Evolutionary conservation across 352 stramenopile genomes (phyloP).

Genomic region (Globisporangium heterothallicum): DNA sequence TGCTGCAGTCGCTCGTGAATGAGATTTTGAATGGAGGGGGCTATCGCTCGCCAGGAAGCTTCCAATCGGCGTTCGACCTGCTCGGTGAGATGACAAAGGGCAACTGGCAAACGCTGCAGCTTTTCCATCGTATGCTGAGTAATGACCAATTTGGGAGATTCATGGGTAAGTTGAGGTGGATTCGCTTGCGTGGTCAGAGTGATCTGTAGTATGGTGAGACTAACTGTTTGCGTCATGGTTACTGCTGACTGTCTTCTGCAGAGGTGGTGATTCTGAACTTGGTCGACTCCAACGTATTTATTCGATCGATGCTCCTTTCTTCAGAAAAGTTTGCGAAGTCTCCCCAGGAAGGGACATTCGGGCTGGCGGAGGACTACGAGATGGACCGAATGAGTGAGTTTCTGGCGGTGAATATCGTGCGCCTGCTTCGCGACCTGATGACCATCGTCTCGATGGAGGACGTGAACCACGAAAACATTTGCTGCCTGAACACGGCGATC

Average conservation of each 20-base stretch:
- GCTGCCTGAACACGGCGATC: constrained; percentile 95
- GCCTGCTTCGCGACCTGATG: constrained; percentile 93
- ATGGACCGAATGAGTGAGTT: constrained; percentile 87
- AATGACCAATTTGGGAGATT: constrained; percentile 88
- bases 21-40: constrained; percentile 82
- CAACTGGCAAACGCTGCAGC: constrained; percentile 85
- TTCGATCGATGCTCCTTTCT: constrained; percentile 89
- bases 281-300: constrained; percentile 96
- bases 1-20: constrained; percentile 83
- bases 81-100: constrained; percentile 95
- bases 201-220: background rate
- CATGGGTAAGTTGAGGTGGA: constrained; percentile 77
- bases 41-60: constrained; percentile 86
- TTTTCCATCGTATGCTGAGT: constrained; percentile 85
- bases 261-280: constrained; percentile 92
- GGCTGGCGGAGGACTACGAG: constrained; percentile 41
- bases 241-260: constrained; percentile 20
- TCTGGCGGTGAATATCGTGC: constrained; percentile 81
- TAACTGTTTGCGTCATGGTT: background rate
- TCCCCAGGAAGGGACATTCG: constrained; percentile 29
- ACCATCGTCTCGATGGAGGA: constrained; percentile 92
- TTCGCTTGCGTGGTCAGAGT: no score
- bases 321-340: constrained; percentile 62
- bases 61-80: constrained; percentile 95
- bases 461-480: constrained; percentile 98